Base-by-base conservation (phyloP, 257 asterid species). In the Misopates orontium region DNA sequence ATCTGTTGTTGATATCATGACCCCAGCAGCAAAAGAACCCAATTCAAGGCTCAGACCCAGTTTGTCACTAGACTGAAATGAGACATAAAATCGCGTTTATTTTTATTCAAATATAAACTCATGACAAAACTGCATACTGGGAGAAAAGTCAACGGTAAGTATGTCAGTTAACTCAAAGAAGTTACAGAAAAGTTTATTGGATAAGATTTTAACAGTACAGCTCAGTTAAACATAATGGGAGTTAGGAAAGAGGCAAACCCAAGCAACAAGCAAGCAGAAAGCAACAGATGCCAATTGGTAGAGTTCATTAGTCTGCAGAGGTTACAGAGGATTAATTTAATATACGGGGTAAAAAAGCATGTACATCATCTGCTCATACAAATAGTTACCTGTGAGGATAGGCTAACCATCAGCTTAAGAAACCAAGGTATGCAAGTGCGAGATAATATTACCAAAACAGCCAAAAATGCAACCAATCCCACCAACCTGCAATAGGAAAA, bases 1-100 rank as follows among this genome's bases (percentile, higher is more conserved):
- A 78, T 86, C 95, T 50, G 95, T 86, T 57, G 96, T 84, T 62
- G 95, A 84, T 80, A 89, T 89, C 96, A 89, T 86, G 76, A 89
- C 91, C 64, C 96, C 96, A 71, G 96, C 96, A 74, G 90, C 96
- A 77, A 89, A 86, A 67, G 96, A 86, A 68, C 96, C 96, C 85
- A 89, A 78, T 80, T 86, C 96, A 73, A 89, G 88, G 82, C 95
- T 89, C 64, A 89, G 74, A 16, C 96, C 95, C 68, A 89, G 76
- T 78, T 89, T 89, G 71, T 89, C 96, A 72, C 96, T 89, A 79
- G 88, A 84, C 96, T 89, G 95, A 74, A 74, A 77, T 31, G 66
- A 74, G 70, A 73, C 67, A 71, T 57, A 53, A 60, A 65, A 39
- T 45, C 45, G 57, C 42, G 32, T 39, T 69, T 44, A 39, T 42